Base-by-base conservation (phyloP, 1,284 basidiomycete genomes). In the Peniophora sp. region DNA sequence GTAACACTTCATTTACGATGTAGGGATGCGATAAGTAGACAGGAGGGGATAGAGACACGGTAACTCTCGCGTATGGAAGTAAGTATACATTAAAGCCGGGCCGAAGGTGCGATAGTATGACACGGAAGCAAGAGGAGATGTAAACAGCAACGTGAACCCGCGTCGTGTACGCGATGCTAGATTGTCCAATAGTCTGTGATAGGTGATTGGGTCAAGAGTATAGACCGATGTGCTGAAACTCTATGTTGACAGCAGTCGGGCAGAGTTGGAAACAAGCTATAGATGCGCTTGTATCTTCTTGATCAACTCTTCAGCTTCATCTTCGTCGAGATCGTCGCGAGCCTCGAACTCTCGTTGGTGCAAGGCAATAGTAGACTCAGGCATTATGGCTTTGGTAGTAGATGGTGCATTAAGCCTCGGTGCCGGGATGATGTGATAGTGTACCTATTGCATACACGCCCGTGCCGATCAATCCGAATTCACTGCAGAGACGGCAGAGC, bases 351-450 rank as follows among this genome's bases (percentile, higher is more conserved):
- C 84, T 52, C 65, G 66, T 53, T 68, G 67, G 57, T 83, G 76
- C 76, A 85, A 80, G 52, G 78, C 73, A 52, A 65, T 65, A 58
- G 65, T 64, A 1, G 72, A 70, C 17, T 54, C 39, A 36, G 52
- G 36, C 19, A 56, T 41, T 6, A 17, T 16, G 5, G n/a, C 38
- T n/a, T 20, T 41, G 8, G n/a, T 8, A 6, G 6, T 8, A n/a
- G 16, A 20, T 6, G 38, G 19, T 41, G 6, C 38, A n/a, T 20
- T 20, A 20, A 20, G 38, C 16, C 38, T 66, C 1, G 86, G 86
- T 1, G 87, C 86, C 0, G 87, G 87, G 38, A 90, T 83, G 53
- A 90, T 76, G 63, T 90, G 87, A 59, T 83, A 88, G 61, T 89
- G 87, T 9, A 89, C 85, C 85, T 87, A 52, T 10, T 49, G 24